Evolutionary conservation across 768 basidiomycete genomes (phyloP).

Genomic region (Pleurotus salmoneostramineus): DNA sequence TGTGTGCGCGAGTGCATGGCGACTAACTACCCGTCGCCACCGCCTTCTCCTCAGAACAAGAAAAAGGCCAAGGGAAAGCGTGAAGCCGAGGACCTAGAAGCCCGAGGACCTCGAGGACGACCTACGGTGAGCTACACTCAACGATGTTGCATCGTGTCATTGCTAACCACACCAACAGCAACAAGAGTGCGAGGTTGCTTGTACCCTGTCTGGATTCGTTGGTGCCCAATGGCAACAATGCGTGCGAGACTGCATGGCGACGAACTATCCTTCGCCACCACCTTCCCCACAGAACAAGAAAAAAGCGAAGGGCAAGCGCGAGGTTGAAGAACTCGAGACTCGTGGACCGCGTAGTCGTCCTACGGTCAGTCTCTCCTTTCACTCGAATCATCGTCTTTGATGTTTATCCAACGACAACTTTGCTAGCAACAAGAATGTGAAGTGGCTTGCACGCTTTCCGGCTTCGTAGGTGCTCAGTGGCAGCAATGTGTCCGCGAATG

Average conservation of each 20-base stretch:
- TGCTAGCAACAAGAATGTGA: background rate
- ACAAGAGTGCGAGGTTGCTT: background rate
- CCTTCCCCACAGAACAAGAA: background rate
- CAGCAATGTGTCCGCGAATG: background rate
- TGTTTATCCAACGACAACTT: background rate
- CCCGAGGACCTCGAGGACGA: background rate
- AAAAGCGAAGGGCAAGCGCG: background rate
- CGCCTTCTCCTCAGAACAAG: background rate
- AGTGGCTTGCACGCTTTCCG: background rate
- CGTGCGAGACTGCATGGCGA: background rate
- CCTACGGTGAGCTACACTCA: background rate
- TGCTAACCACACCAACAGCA: too few species aligned
- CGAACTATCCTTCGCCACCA: background rate
- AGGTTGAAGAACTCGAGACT: too few species aligned
- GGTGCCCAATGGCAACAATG: conserved; percentile 6
- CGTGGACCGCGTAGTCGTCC: too few species aligned
- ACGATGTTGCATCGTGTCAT: too few species aligned
- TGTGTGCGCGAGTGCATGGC: background rate
- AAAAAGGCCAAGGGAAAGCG: background rate
- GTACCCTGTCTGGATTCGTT: background rate
- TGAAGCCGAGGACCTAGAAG: background rate
- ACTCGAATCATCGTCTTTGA: too few species aligned
- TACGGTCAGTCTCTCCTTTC: too few species aligned
- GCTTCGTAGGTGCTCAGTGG: background rate
- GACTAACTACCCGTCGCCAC: background rate